Evolutionary conservation across 106 monocot species (phyloP).

Genomic region (Posidonia australis): DNA sequence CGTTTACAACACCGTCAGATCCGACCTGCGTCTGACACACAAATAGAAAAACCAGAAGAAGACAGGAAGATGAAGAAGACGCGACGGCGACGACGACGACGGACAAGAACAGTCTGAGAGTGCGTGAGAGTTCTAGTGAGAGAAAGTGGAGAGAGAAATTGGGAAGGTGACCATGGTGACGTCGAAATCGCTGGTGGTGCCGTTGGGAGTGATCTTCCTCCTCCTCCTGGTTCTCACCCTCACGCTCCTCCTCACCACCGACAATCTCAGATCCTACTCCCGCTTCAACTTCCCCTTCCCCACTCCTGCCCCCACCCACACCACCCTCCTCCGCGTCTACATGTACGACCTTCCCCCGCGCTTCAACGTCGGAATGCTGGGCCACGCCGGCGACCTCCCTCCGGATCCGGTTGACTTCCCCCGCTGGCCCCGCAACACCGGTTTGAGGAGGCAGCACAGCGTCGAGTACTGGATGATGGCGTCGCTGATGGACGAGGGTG

Average conservation of each 20-base stretch:
- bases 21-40: too few species aligned
- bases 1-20: too few species aligned
- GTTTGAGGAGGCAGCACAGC: slow-evolving; percentile 88
- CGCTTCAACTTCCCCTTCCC: slow-evolving; percentile 10
- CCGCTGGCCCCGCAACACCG: slow-evolving; percentile 40
- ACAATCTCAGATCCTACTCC: slow-evolving; percentile 20
- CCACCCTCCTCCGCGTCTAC: slow-evolving; percentile 50
- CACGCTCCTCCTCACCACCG: slow-evolving; percentile 30
- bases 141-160: not conserved
- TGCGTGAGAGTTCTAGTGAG: too few species aligned
- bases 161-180: too few species aligned
- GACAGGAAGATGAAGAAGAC: too few species aligned
- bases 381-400: not conserved
- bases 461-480: slow-evolving; percentile 98
- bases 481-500: slow-evolving; percentile 33
- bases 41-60: too few species aligned
- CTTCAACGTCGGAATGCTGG: slow-evolving; percentile 80
- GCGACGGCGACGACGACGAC: too few species aligned
- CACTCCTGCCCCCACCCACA: slow-evolving; percentile 9
- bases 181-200: not conserved
- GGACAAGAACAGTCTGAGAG: too few species aligned
- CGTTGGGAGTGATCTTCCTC: not conserved
- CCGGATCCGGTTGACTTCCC: slow-evolving; percentile 27
- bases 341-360: slow-evolving; percentile 89
- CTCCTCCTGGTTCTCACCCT: slow-evolving; percentile 13